A percentile compares a stretch with the other conserved stretches of the same genome.
phyloP scores from a whole-genome alignment of 495 filamentous ascomycete species.

The Cercophora samala region DNA sequence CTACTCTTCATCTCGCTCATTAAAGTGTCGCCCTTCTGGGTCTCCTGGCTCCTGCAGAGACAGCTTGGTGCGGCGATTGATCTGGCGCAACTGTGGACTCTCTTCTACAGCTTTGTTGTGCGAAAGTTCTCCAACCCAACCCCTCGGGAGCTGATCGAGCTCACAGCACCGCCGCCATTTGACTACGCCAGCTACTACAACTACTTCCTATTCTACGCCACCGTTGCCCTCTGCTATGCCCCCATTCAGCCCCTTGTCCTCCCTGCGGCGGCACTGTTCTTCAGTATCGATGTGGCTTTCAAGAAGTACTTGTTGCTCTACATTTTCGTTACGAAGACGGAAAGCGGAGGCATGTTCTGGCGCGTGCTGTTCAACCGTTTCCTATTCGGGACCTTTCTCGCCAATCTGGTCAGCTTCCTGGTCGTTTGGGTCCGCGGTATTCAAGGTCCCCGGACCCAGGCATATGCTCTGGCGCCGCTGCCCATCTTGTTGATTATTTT shows the following conservation, averaged over 20 bases:
- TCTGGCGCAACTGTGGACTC: constrained; percentile 74
- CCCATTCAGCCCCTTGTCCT: constrained; percentile 86
- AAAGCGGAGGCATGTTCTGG: constrained; percentile 95
- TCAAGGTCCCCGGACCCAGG: constrained; percentile 48
- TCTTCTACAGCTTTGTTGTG: constrained; percentile 76
- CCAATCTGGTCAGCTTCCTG: constrained; percentile 75
- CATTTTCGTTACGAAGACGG: constrained; percentile 92
- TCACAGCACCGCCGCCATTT: constrained; percentile 87
- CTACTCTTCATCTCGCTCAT: constrained; percentile 68
- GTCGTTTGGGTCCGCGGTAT: constrained; percentile 60
- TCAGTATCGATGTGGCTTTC: constrained; percentile 76
- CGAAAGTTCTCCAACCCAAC: constrained; percentile 84
- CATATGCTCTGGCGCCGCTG: constrained; percentile 68
- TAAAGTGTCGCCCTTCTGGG: constrained; percentile 84
- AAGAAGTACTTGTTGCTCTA: constrained; percentile 97
- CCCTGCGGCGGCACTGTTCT: constrained; percentile 88
- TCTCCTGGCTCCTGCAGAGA: constrained; percentile 86
- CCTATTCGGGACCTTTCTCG: constrained; percentile 74
- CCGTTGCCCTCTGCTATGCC: constrained; percentile 81
- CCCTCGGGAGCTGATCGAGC: constrained; percentile 87
- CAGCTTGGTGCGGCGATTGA: constrained; percentile 90
- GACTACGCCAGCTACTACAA: constrained; percentile 98
- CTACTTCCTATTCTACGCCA: constrained; percentile 90
- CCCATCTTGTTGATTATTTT: constrained; percentile 78
- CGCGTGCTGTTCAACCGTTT: constrained; percentile 85